phyloP scores from a whole-genome alignment of 495 filamentous ascomycete genomes.

The Neurospora sp. region DNA sequence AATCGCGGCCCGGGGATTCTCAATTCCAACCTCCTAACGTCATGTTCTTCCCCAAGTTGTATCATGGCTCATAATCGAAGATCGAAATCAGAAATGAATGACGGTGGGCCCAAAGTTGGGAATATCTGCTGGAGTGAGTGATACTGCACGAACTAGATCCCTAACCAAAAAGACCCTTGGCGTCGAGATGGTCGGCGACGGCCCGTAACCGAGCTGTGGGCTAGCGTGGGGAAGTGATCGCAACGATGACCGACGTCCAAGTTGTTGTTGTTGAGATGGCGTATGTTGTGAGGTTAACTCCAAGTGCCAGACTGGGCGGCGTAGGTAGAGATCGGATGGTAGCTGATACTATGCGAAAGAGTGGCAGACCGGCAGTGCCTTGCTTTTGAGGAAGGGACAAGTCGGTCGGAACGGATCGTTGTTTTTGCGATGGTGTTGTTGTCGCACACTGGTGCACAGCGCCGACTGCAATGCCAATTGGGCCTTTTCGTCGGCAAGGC shows the following conservation, averaged over 20 bases:
- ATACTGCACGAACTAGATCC: constrained; percentile 14
- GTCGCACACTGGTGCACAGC: neutral
- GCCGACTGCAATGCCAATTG: neutral
- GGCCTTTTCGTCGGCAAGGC: neutral
- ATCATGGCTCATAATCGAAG: constrained; percentile 16
- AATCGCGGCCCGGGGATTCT: neutral
- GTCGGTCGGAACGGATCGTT: neutral
- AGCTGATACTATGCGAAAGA: neutral
- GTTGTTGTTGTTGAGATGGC: constrained; percentile 2
- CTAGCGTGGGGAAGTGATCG: constrained; percentile 5
- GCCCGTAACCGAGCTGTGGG: neutral
- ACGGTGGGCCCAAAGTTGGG: neutral
- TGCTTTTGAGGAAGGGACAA: neutral
- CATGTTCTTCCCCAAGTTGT: constrained; percentile 15
- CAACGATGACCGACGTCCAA: constrained; percentile 4
- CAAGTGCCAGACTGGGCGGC: neutral
- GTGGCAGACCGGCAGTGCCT: neutral
- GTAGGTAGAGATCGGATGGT: neutral
- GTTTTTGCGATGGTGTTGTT: neutral
- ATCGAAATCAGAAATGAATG: neutral
- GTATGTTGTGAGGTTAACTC: neutral
- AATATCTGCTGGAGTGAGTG: constrained; percentile 12
- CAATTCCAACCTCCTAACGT: constrained; percentile 1
- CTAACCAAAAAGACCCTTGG: constrained; percentile 19
- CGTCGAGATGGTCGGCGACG: constrained; percentile 5